A percentile compares a stretch with the other conserved stretches of the same genome.
phyloP scores from a whole-genome alignment of 176 grass and related monocot genomes.

The Echinochloa phyllopogon region DNA sequence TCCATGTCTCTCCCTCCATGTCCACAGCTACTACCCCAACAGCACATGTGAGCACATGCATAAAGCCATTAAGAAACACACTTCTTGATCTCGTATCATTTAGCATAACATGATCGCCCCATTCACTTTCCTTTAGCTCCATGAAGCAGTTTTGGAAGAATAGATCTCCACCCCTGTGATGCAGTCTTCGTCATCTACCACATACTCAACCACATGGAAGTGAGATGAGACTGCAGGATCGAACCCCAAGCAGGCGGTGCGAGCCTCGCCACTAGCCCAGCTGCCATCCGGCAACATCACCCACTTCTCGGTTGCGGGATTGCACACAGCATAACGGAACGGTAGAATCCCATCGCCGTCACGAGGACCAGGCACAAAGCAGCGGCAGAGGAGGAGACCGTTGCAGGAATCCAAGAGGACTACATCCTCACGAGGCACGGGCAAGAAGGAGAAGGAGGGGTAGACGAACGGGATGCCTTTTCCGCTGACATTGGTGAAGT shows the following conservation, averaged over 20 bases:
- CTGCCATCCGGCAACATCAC: neutral
- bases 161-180: neutral
- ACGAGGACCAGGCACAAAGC: neutral
- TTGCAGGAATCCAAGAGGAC: neutral
- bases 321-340: neutral
- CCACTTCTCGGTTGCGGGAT: neutral
- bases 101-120: neutral
- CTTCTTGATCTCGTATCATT: neutral
- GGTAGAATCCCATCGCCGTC: neutral
- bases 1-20: neutral
- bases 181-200: no score
- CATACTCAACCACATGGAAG: neutral
- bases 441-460: conserved; percentile 19
- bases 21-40: neutral
- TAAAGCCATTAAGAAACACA: neutral
- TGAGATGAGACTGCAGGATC: neutral
- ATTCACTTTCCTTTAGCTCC: neutral
- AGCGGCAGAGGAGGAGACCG: conserved; percentile 17
- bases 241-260: neutral
- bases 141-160: neutral
- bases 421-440: neutral
- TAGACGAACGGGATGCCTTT: neutral
- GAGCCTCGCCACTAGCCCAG: neutral
- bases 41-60: neutral
- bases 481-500: neutral